A percentile compares a stretch with the other conserved stretches of the same genome.
Evolutionary conservation across 345 rosid species (phyloP).

Genomic region (Cardiospermum halicacabum): DNA sequence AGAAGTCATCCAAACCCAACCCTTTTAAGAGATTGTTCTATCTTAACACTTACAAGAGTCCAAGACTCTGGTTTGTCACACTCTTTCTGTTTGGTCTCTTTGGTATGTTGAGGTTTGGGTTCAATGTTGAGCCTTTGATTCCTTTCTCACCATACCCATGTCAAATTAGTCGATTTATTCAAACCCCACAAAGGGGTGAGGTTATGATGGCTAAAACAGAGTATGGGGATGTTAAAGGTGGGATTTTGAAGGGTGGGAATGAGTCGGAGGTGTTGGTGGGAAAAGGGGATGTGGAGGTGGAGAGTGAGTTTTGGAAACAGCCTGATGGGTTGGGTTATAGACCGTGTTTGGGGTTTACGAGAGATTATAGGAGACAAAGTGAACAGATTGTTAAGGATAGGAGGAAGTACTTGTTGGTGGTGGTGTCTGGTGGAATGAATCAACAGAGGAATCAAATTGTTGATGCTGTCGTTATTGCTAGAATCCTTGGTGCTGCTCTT

Average conservation of each 20-base stretch:
- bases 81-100: conserved; percentile 56
- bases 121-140: conserved; percentile 43
- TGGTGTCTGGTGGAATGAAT: conserved; percentile 92
- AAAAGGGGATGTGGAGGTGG: conserved; percentile 15
- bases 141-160: conserved; percentile 53
- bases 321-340: conserved; percentile 89
- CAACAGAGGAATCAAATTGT: conserved; percentile 99
- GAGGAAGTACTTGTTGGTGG: conserved; percentile 74
- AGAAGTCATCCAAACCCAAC: conserved; percentile 29
- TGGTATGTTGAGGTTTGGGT: conserved; percentile 40
- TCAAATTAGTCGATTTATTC: conserved; percentile 24
- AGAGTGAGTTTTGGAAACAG: conserved; percentile 80
- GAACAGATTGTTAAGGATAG: conserved; percentile 34
- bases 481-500: conserved; percentile 90
- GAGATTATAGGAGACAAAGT: conserved; percentile 48
- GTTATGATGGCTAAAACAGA: conserved; percentile 15
- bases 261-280: conserved; percentile 10
- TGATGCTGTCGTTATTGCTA: conserved; percentile 93
- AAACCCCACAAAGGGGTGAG: conserved; percentile 11
- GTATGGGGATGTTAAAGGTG: conserved; percentile 5
- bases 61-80: conserved; percentile 48
- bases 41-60: conserved; percentile 30
- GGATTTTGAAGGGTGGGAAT: conserved; percentile 15
- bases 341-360: conserved; percentile 64
- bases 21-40: conserved; percentile 18